Percentiles rank a stretch among this genome's conserved stretches.
Conservation (phyloP, 2,329 filamentous ascomycete species). For the Penicillium sp. region DNA sequence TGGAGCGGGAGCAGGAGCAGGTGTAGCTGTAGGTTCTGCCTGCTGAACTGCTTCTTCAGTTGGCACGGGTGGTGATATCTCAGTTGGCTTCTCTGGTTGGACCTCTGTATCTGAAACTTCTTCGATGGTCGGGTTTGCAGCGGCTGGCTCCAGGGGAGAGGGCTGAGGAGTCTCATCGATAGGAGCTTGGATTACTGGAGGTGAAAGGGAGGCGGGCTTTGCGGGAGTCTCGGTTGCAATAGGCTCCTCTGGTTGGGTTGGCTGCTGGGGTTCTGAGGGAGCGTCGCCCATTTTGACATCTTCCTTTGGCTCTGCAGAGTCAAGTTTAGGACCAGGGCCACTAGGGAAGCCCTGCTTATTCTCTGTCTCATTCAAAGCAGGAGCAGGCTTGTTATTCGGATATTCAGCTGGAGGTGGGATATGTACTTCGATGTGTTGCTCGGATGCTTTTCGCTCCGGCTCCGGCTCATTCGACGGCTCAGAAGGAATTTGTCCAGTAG, state of each 20-base stretch:
- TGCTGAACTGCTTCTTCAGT: neutral
- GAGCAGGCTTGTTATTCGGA: neutral
- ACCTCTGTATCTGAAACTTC: neutral
- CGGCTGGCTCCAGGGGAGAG: neutral
- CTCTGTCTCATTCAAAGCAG: neutral
- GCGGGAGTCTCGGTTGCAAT: neutral
- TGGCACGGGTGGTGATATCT: neutral
- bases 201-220: neutral
- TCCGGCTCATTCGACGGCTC: neutral
- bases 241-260: neutral
- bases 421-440: neutral
- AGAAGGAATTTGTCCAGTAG: no score
- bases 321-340: neutral
- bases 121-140: neutral
- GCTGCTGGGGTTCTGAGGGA: neutral
- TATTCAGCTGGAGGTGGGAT: neutral
- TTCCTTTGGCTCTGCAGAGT: neutral
- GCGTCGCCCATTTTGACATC: constrained; percentile 10
- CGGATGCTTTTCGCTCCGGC: neutral
- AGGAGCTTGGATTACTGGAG: neutral
- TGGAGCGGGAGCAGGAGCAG: neutral
- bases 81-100: neutral
- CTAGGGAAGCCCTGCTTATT: neutral
- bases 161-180: neutral
- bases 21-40: neutral